Conservation (phyloP, 2,329 filamentous ascomycete species). For the Fusarium sp. region DNA sequence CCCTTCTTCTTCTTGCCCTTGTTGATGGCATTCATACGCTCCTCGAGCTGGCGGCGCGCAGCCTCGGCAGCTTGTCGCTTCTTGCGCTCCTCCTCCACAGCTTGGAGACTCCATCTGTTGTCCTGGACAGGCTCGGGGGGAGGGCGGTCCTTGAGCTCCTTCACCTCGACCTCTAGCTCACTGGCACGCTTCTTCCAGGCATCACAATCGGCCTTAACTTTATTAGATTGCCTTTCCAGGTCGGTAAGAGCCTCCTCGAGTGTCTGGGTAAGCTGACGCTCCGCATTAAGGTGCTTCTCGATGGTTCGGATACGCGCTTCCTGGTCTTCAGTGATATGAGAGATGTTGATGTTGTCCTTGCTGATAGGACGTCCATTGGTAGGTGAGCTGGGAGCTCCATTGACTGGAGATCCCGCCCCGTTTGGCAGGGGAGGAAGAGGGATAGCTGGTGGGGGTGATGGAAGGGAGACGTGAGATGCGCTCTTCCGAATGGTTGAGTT, state of each 20-base stretch:
- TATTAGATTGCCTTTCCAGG: conserved; percentile 89
- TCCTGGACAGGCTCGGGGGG: conserved; percentile 60
- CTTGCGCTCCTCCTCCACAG: conserved; percentile 95
- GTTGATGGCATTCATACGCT: conserved; percentile 91
- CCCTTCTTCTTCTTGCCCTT: conserved; percentile 94
- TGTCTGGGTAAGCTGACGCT: conserved; percentile 95
- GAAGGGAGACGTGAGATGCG: conserved; percentile 81
- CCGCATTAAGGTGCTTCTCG: conserved; percentile 94
- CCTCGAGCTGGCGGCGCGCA: conserved; percentile 88
- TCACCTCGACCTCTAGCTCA: conserved; percentile 78
- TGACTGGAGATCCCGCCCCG: conserved; percentile 61
- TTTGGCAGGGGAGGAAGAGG: conserved; percentile 91
- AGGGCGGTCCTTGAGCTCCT: conserved; percentile 68
- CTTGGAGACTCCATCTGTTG: conserved; percentile 78
- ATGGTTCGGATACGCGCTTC: conserved; percentile 95
- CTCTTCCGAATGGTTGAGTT: conserved; percentile 84
- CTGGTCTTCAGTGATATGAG: conserved; percentile 91
- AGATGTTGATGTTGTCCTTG: conserved; percentile 75
- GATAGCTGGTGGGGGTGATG: conserved; percentile 93
- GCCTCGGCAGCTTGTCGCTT: conserved; percentile 91
- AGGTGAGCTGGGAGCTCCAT: conserved; percentile 57
- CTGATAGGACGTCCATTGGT: conserved; percentile 77
- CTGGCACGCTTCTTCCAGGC: conserved; percentile 88
- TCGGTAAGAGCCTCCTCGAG: conserved; percentile 96
- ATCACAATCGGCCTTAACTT: conserved; percentile 90